Conservation (phyloP, 1,284 basidiomycete species). For the Schizophyllum commune region DNA sequence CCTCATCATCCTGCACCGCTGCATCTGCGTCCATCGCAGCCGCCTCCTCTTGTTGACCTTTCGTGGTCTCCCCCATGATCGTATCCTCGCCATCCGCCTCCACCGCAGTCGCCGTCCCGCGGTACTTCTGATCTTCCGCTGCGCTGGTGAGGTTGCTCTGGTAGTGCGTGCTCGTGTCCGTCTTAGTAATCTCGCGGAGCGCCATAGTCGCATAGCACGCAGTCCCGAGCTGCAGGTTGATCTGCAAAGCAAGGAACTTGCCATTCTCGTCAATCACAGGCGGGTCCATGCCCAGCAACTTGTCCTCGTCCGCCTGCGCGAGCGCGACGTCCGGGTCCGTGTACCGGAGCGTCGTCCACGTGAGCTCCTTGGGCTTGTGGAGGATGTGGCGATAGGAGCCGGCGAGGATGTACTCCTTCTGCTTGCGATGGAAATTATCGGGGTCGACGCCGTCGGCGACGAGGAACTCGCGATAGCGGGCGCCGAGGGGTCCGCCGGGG, state of each 20-base stretch:
- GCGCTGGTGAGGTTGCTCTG: constrained; percentile 74
- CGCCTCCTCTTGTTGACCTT: constrained; percentile 15
- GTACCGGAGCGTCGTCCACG: constrained; percentile 80
- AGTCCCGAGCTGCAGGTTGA: constrained; percentile 74
- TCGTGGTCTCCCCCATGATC: background rate
- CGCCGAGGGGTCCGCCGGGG: constrained; percentile 76
- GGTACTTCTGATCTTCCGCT: constrained; percentile 80
- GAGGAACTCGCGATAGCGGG: constrained; percentile 78
- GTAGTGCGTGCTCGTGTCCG: constrained; percentile 84
- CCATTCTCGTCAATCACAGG: constrained; percentile 62
- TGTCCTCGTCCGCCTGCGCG: constrained; percentile 93
- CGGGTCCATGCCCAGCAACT: constrained; percentile 71
- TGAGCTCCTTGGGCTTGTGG: constrained; percentile 74
- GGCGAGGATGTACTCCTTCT: constrained; percentile 89
- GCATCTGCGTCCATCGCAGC: constrained; percentile 21
- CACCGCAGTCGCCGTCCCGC: constrained; percentile 11
- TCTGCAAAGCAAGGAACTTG: constrained; percentile 79
- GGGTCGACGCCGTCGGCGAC: constrained; percentile 82
- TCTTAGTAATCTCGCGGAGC: constrained; percentile 86
- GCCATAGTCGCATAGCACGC: constrained; percentile 96
- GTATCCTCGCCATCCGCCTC: background rate
- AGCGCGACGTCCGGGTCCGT: constrained; percentile 90
- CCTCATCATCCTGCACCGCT: constrained; percentile 16
- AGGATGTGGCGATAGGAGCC: constrained; percentile 93
- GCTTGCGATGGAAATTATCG: constrained; percentile 79